Percentiles rank a stretch among this genome's conserved stretches.
Evolutionary conservation across 2,329 filamentous ascomycete genomes (phyloP).

Genomic region (Fusarium multiceps): DNA sequence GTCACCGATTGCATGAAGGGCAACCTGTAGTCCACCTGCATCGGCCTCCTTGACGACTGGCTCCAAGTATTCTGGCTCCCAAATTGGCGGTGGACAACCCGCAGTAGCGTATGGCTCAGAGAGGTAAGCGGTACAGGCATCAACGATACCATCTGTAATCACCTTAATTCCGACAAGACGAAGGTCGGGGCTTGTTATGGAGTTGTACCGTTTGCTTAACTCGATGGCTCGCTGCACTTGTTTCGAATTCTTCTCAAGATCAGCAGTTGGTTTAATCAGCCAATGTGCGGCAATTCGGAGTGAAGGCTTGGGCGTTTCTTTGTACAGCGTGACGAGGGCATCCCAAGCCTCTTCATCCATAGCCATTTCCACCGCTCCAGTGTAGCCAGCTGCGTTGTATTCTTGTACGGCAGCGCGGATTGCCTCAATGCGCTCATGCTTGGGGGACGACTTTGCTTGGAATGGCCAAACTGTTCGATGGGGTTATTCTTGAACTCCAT

Average conservation of each 20-base stretch:
- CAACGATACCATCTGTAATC: slow-evolving; percentile 71
- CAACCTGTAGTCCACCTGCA: slow-evolving; percentile 65
- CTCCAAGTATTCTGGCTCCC: slow-evolving; percentile 61
- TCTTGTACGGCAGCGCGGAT: slow-evolving; percentile 60
- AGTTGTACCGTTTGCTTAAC: slow-evolving; percentile 52
- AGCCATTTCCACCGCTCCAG: slow-evolving; percentile 68
- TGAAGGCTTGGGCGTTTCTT: slow-evolving; percentile 39
- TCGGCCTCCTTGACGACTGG: slow-evolving; percentile 65
- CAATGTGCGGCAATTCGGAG: slow-evolving; percentile 66
- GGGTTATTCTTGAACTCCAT: no score
- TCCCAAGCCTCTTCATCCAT: slow-evolving; percentile 69
- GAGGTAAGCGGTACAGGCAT: slow-evolving; percentile 70
- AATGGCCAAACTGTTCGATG: slow-evolving; percentile 54
- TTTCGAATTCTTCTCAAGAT: slow-evolving; percentile 47
- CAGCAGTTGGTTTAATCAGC: slow-evolving; percentile 61
- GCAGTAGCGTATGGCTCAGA: slow-evolving; percentile 64
- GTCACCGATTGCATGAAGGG: slow-evolving; percentile 73
- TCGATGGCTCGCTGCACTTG: slow-evolving; percentile 64
- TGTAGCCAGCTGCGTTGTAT: slow-evolving; percentile 64
- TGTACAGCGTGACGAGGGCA: slow-evolving; percentile 56
- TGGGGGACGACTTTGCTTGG: slow-evolving; percentile 59
- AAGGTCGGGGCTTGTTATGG: slow-evolving; percentile 50
- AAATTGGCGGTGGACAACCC: slow-evolving; percentile 59
- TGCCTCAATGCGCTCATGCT: slow-evolving; percentile 58
- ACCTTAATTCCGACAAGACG: slow-evolving; percentile 70